Evolutionary conservation across 192 early-diverging fungal species (phyloP).

Genomic region (Coemansia sp.): DNA sequence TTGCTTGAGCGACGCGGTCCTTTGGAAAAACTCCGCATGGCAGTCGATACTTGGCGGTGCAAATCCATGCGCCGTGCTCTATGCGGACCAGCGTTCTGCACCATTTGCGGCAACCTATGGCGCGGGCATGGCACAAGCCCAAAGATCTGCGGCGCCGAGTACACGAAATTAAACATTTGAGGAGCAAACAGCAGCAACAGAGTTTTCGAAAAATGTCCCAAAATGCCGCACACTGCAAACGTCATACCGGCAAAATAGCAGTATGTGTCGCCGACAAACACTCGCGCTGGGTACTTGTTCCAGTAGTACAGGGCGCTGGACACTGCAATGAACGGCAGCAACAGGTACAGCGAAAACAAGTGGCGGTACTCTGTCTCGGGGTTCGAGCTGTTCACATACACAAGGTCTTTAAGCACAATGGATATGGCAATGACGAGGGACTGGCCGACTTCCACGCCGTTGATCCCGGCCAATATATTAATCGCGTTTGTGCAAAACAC

Average conservation of each 20-base stretch:
- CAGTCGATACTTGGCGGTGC: constrained; percentile 34
- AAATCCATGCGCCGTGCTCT: not conserved
- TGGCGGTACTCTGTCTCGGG: constrained; percentile 74
- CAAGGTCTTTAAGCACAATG: constrained; percentile 58
- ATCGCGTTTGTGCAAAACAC: constrained; percentile 98
- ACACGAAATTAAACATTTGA: constrained; percentile 97
- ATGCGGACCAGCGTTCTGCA: not conserved
- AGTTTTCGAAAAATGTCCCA: constrained; percentile 92
- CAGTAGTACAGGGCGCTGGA: constrained; percentile 76
- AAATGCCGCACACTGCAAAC: constrained; percentile 94
- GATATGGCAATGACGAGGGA: constrained; percentile 89
- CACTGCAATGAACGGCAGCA: constrained; percentile 90
- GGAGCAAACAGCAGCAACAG: constrained; percentile 92
- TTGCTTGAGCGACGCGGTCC: constrained; percentile 18
- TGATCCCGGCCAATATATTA: constrained; percentile 97
- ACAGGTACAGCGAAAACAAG: constrained; percentile 83
- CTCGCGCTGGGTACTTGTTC: constrained; percentile 90
- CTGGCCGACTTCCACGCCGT: constrained; percentile 95
- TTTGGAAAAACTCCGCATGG: constrained; percentile 50
- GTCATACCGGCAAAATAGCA: constrained; percentile 99
- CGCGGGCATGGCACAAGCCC: constrained; percentile 91
- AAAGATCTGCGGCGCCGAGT: constrained; percentile 94
- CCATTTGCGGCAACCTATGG: constrained; percentile 81
- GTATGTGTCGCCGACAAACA: constrained; percentile 96
- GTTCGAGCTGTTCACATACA: constrained; percentile 35